Conservation (phyloP, 305 asterid genomes). For the Salvia sclarea region DNA sequence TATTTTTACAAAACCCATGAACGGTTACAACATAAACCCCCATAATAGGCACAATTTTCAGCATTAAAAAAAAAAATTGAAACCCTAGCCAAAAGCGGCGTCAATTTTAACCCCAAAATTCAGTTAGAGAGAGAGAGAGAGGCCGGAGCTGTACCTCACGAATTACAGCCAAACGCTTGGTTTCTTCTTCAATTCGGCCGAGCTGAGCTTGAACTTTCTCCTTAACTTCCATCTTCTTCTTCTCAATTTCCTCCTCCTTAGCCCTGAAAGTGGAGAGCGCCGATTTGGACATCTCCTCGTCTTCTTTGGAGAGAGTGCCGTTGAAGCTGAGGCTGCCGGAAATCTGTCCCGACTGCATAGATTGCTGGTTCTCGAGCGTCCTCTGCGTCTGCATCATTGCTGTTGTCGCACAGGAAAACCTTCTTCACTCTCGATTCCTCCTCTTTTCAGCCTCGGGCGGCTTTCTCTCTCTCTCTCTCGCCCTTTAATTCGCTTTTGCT, state of each 20-base stretch:
- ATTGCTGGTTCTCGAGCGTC: slow-evolving; percentile 53
- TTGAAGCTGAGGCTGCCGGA: slow-evolving; percentile 73
- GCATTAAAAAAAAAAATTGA: background rate
- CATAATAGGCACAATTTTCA: slow-evolving; percentile 8
- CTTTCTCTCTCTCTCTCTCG: slow-evolving; percentile 25
- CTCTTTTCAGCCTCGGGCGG: slow-evolving; percentile 26
- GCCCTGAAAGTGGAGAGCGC: slow-evolving; percentile 86
- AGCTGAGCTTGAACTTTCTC: slow-evolving; percentile 89
- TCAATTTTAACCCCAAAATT: background rate
- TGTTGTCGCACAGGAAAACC: slow-evolving; percentile 30
- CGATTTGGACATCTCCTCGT: slow-evolving; percentile 89
- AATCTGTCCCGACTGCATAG: slow-evolving; percentile 60
- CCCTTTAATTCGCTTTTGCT: slow-evolving; percentile 40
- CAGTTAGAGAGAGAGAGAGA: background rate
- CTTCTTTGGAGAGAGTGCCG: slow-evolving; percentile 59
- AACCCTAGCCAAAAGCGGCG: background rate
- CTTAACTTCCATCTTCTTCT: slow-evolving; percentile 83
- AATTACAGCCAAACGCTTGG: slow-evolving; percentile 74
- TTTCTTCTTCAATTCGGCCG: slow-evolving; percentile 96
- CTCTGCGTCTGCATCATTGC: slow-evolving; percentile 55
- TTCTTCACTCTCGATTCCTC: slow-evolving; percentile 41
- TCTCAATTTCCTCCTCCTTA: slow-evolving; percentile 96
- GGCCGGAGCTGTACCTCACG: slow-evolving; percentile 98
- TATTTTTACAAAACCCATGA: background rate
- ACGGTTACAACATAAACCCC: slow-evolving; percentile 9